A percentile compares a stretch with the other conserved stretches of the same genome.
Conservation (phyloP, 805 yeast genomes). For the Hanseniaspora thailandica region DNA sequence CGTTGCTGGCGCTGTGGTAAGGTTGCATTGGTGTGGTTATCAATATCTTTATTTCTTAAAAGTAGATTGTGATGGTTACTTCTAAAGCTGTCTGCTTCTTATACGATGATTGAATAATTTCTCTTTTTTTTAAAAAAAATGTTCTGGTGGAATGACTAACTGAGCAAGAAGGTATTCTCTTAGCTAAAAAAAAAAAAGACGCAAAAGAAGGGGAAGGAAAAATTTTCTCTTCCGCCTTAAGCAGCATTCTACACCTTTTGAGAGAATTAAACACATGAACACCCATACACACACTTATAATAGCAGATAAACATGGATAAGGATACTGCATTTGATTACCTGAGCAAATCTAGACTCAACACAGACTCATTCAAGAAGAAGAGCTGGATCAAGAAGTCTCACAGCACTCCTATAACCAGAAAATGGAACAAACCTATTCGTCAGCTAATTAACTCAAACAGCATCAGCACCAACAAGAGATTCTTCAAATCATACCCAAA, state of each 20-base stretch:
- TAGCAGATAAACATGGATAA: not conserved
- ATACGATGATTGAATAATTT: too few relatives aligned
- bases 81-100: too few relatives aligned
- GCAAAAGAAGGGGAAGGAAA: too few relatives aligned
- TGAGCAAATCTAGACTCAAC: not conserved
- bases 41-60: not conserved
- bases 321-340: not conserved
- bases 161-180: too few relatives aligned
- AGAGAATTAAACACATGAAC: not conserved
- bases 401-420: constrained; percentile 22
- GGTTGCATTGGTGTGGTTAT: constrained; percentile 11
- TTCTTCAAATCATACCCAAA: constrained; percentile 32
- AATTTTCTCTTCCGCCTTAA: too few relatives aligned
- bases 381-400: constrained; percentile 4
- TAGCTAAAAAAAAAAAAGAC: not conserved
- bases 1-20: constrained; percentile 27
- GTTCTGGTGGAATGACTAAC: too few relatives aligned
- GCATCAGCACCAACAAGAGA: constrained; percentile 34
- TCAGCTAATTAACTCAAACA: not conserved
- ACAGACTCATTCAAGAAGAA: not conserved
- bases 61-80: not conserved
- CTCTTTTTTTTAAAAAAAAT: too few relatives aligned
- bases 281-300: not conserved
- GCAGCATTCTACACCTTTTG: not conserved
- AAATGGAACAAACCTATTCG: constrained; percentile 12